Conservation (phyloP, 257 asterid genomes). For the Paraleonurus japonicus region DNA sequence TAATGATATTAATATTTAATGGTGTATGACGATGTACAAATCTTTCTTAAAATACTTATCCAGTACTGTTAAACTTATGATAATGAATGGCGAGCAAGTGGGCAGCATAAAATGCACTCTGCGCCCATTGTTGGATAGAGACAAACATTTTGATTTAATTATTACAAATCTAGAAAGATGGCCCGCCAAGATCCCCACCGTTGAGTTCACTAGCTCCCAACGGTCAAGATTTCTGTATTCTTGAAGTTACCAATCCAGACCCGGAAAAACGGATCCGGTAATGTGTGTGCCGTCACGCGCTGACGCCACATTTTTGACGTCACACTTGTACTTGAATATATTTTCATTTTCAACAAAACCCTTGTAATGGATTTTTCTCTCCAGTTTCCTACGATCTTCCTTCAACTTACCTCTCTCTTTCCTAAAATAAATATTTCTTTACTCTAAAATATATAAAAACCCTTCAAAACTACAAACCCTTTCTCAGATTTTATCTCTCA, state of each 20-base stretch:
- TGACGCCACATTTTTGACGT: neutral
- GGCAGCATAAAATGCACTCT: neutral
- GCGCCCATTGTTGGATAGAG: neutral
- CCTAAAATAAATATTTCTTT: slow-evolving; percentile 16
- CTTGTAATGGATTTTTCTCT: slow-evolving; percentile 19
- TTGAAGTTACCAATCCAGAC: neutral
- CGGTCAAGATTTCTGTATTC: neutral
- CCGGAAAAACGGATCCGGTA: slow-evolving; percentile 16
- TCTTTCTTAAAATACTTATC: too few relatives aligned
- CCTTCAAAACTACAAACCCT: neutral
- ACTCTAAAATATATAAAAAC: neutral
- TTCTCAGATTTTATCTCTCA: neutral
- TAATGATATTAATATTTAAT: too few relatives aligned
- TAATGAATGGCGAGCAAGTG: neutral
- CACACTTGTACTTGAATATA: neutral
- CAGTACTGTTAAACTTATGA: too few relatives aligned
- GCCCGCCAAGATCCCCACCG: slow-evolving; percentile 18
- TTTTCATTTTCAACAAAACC: too few relatives aligned
- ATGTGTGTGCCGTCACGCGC: neutral
- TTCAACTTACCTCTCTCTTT: slow-evolving; percentile 33
- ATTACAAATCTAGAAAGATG: slow-evolving; percentile 15
- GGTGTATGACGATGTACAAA: too few relatives aligned
- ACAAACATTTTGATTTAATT: neutral
- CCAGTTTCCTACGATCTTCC: slow-evolving; percentile 35
- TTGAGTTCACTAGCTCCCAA: neutral